phyloP scores from a whole-genome alignment of 495 filamentous ascomycete species.

The Daldinia loculata region DNA sequence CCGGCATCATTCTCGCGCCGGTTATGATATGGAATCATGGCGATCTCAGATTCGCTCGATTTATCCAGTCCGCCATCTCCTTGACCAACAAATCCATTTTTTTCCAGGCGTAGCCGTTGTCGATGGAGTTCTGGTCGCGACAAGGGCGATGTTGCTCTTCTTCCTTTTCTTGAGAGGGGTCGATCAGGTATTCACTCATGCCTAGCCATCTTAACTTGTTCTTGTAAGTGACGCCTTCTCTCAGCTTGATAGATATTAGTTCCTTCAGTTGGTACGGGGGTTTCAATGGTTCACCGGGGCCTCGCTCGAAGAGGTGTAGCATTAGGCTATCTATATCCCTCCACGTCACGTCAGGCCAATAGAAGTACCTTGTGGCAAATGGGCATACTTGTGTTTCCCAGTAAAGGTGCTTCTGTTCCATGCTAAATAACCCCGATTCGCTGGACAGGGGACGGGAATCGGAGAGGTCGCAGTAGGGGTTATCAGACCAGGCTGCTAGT shows the following conservation, averaged over 20 bases:
- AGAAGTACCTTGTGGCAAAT: neutral
- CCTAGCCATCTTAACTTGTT: neutral
- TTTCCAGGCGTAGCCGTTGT: neutral
- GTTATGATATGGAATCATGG: neutral
- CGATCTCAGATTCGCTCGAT: neutral
- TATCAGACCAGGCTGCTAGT: neutral
- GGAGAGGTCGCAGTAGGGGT: no score
- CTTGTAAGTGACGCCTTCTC: neutral
- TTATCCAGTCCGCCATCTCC: neutral
- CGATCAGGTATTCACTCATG: neutral
- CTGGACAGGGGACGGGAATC: no score
- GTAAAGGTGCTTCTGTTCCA: neutral
- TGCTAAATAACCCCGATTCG: neutral
- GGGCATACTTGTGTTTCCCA: neutral
- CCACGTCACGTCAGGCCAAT: neutral
- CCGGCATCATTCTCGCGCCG: neutral
- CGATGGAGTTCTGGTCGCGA: neutral
- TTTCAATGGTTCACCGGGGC: neutral
- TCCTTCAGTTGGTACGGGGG: neutral
- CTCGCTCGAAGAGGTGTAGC: neutral
- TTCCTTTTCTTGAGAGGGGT: neutral
- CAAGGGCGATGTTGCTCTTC: neutral
- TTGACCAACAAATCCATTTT: no score
- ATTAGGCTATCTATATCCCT: neutral
- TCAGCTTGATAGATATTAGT: neutral